A percentile compares a stretch with the other conserved stretches of the same genome.
These are phyloP conservation scores for Metroxylon sagu DNA, from an alignment of 176 grass and related monocot genomes.

Conservation along the genomic window DNA sequence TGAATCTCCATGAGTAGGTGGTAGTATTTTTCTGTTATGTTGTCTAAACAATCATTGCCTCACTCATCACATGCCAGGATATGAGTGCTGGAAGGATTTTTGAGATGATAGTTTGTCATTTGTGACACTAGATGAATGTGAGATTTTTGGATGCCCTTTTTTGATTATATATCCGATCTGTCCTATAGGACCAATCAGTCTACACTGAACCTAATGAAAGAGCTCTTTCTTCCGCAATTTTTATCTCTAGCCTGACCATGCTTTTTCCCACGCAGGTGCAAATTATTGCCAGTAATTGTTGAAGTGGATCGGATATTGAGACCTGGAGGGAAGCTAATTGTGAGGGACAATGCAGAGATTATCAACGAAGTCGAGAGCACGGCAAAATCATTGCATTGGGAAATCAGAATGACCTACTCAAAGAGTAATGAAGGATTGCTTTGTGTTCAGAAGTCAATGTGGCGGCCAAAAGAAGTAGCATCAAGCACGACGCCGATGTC, in stretches of 20 bases:
- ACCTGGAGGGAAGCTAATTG: constrained; percentile 66
- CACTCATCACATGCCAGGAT: too few relatives aligned
- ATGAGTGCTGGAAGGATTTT: too few relatives aligned
- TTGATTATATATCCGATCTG: too few relatives aligned
- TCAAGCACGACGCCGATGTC: constrained; percentile 5
- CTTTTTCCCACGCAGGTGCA: constrained; percentile 36
- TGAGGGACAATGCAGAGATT: constrained; percentile 59
- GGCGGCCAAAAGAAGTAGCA: constrained; percentile 61
- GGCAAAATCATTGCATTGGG: constrained; percentile 69
- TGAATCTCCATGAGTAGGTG: too few relatives aligned
- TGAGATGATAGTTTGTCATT: too few relatives aligned
- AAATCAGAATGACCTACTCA: constrained; percentile 67
- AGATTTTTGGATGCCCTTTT: too few relatives aligned
- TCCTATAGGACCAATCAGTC: too few relatives aligned
- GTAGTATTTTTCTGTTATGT: too few relatives aligned
- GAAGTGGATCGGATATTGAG: constrained; percentile 83
- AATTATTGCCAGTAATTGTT: constrained; percentile 47
- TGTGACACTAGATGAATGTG: too few relatives aligned
- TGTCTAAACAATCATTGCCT: too few relatives aligned
- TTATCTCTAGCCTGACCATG: neutral
- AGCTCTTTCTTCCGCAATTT: neutral
- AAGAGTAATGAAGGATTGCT: constrained; percentile 55
- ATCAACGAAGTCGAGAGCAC: constrained; percentile 53
- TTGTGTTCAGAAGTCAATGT: constrained; percentile 73
- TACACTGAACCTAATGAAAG: too few relatives aligned